Evolutionary conservation across 2,329 filamentous ascomycete genomes (phyloP).

Genomic region (Drechslera avenae): DNA sequence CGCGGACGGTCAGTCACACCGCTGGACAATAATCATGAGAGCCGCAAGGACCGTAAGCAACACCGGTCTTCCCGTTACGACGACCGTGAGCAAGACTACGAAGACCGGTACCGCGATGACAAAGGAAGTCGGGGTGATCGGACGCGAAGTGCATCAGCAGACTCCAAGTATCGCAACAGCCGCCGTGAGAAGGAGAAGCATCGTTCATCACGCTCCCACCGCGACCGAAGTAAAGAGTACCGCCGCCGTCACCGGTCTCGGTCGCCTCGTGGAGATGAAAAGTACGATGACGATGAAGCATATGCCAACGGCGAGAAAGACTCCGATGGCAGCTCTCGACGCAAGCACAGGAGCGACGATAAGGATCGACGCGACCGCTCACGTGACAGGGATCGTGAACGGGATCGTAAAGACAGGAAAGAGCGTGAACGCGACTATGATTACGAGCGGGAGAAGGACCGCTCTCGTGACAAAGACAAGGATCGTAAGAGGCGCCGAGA

Average conservation of each 20-base stretch:
- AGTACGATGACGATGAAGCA: conserved; percentile 37
- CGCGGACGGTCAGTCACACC: conserved; percentile 60
- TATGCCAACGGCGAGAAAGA: conserved; percentile 37
- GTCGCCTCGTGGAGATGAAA: conserved; percentile 42
- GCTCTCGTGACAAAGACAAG: conserved; percentile 43
- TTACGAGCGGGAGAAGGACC: conserved; percentile 40
- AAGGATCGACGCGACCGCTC: conserved; percentile 40
- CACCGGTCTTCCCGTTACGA: conserved; percentile 54
- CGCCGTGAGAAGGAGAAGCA: conserved; percentile 53
- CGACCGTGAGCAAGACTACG: conserved; percentile 48
- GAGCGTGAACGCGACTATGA: conserved; percentile 59
- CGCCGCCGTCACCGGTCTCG: conserved; percentile 52
- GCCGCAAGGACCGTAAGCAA: conserved; percentile 52
- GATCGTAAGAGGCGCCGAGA: conserved; percentile 59
- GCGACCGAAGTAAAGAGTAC: conserved; percentile 54
- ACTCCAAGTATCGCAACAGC: conserved; percentile 65
- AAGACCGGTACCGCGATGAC: conserved; percentile 48
- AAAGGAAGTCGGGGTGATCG: conserved; percentile 59
- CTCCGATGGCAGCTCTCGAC: conserved; percentile 37
- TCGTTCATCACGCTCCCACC: conserved; percentile 53
- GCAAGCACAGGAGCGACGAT: conserved; percentile 47
- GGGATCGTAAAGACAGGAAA: conserved; percentile 48
- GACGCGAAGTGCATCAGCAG: conserved; percentile 69
- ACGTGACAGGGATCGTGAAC: conserved; percentile 41
- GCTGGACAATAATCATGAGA: conserved; percentile 37